Conservation (phyloP, 495 filamentous ascomycete genomes). For the Tetracladium setigerum region DNA sequence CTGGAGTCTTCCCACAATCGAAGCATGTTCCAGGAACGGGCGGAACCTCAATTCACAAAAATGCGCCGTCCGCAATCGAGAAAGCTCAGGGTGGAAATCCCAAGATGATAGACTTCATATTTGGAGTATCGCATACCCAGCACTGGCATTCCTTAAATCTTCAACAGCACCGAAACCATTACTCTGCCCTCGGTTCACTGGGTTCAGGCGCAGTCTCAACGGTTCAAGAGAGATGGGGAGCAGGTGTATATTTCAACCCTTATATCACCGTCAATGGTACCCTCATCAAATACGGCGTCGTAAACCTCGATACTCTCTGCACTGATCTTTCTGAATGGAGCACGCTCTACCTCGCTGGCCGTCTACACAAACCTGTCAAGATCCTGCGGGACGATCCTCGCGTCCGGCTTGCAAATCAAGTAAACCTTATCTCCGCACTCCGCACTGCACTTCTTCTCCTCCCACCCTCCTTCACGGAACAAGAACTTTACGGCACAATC, state of each 20-base stretch:
- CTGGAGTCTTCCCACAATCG: constrained; percentile 87
- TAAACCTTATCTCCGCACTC: constrained; percentile 86
- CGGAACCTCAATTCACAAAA: constrained; percentile 57
- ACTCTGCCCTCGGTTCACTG: constrained; percentile 76
- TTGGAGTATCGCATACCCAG: constrained; percentile 89
- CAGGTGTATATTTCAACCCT: constrained; percentile 95
- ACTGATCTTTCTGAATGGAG: constrained; percentile 82
- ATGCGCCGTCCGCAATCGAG: constrained; percentile 66
- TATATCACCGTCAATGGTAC: constrained; percentile 94
- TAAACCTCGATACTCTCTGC: constrained; percentile 83
- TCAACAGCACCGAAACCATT: constrained; percentile 81
- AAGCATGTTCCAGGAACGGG: constrained; percentile 21
- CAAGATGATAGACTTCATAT: constrained; percentile 98
- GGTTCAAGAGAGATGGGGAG: constrained; percentile 82
- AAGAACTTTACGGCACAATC: constrained; percentile 81
- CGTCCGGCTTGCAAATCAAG: constrained; percentile 87
- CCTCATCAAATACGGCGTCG: constrained; percentile 94
- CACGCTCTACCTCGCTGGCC: constrained; percentile 87
- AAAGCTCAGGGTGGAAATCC: constrained; percentile 76
- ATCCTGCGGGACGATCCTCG: constrained; percentile 89
- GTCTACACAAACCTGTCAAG: constrained; percentile 95
- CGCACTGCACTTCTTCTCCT: constrained; percentile 83
- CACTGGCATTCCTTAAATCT: constrained; percentile 96
- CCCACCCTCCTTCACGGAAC: constrained; percentile 76
- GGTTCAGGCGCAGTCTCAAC: constrained; percentile 76